Evolutionary conservation across 805 yeast genomes (phyloP), one percentile per base, ranked within the genome.

Genomic region (Blastobotrys parvus): DNA sequence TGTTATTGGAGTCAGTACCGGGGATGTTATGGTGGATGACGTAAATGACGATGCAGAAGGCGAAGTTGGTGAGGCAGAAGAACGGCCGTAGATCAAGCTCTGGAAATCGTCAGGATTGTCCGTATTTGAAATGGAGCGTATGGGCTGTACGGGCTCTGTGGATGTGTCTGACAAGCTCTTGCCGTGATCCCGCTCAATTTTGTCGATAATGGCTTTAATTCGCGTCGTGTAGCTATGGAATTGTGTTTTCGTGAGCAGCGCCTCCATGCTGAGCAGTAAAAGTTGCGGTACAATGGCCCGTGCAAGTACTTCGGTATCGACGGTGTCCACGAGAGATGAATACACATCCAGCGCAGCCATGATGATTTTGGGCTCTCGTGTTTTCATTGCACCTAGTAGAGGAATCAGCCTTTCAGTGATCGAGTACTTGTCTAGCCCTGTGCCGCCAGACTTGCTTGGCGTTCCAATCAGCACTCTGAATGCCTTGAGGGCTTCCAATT

Each of bases 381-480:
- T 80, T 59, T 86, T 86, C 72, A 86, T 74, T 13, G 77, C 75
- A 52, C 75, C 74, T 45, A 90, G 67, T 18, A 90, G 63, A 0
- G 96, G 96, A n/a, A 92, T 62, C 31, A 92, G 67, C 43, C 82
- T 85, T 39, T 90, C 97, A 29, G 71, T 70, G 27, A 88, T 75
- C 2, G 83, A 75, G 42, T 76, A 72, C 50, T 77, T 78, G 53
- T 89, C 95, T 42, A 88, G 70, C 4, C 77, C 72, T n/a, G n/a
- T n/a, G 47, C 78, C 78, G 17, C 70, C 66, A 17, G 68, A 25
- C 7, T 45, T 49, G 39, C 46, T 46, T 7, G 29, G 29, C 10
- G 10, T 25, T 4, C 43, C 72, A 15, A 84, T 72, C 54, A 88
- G 62, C 38, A 65, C 56, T 11, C 74, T 69, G 52, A 88, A 78